Percentiles rank a stretch among this genome's conserved stretches.
phyloP scores from a whole-genome alignment of 2,329 filamentous ascomycete species.

The Diaporthe sp. region DNA sequence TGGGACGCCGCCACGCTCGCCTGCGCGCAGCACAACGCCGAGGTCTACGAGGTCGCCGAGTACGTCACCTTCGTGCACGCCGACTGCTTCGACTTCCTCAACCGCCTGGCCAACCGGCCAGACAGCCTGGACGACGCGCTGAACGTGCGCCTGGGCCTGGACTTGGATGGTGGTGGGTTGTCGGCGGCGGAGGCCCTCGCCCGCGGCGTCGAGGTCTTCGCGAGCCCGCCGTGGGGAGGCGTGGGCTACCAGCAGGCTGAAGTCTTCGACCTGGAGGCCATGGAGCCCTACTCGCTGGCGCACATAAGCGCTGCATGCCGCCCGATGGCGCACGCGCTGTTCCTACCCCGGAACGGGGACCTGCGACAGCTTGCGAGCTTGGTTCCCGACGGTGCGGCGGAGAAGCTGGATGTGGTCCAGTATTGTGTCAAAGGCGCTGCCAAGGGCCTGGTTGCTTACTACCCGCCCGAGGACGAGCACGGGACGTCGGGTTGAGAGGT shows the following conservation, averaged over 20 bases:
- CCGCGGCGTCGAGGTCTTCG: constrained; percentile 63
- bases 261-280: constrained; percentile 91
- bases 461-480: constrained; percentile 55
- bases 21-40: constrained; percentile 93
- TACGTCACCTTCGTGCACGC: constrained; percentile 88
- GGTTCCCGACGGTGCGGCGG: constrained; percentile 54
- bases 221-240: constrained; percentile 73
- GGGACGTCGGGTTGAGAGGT: not conserved
- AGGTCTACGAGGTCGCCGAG: constrained; percentile 83
- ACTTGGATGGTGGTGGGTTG: constrained; percentile 48
- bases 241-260: constrained; percentile 69
- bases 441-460: constrained; percentile 81
- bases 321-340: constrained; percentile 77
- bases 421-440: constrained; percentile 94
- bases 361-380: constrained; percentile 81
- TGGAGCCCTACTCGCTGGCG: constrained; percentile 87
- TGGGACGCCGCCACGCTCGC: constrained; percentile 83
- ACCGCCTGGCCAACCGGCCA: constrained; percentile 51
- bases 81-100: constrained; percentile 85
- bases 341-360: constrained; percentile 88
- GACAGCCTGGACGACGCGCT: constrained; percentile 41
- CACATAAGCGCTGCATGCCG: constrained; percentile 75
- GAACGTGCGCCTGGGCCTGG: constrained; percentile 7
- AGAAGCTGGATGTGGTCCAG: constrained; percentile 82
- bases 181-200: constrained; percentile 54